Percentiles rank a stretch among this genome's conserved stretches.
Conservation (phyloP, 192 early-diverging fungal species). For the Blastocladiella britannica region DNA sequence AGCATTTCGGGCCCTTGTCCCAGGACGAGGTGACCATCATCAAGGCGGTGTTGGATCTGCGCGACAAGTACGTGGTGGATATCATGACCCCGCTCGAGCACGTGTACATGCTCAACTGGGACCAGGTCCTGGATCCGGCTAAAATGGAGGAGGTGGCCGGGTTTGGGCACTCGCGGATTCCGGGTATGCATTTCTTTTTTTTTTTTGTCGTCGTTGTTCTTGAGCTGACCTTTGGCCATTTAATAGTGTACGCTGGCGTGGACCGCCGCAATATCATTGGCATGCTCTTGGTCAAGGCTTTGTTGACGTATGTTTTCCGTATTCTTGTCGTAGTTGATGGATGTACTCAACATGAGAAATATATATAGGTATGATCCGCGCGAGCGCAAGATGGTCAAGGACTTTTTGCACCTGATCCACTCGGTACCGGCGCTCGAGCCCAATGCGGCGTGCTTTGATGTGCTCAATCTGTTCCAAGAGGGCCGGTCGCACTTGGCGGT, state of each 20-base stretch:
- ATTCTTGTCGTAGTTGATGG: too few relatives aligned
- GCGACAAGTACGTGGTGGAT: conserved; percentile 39
- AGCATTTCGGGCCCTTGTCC: conserved; percentile 38
- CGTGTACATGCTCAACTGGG: conserved; percentile 41
- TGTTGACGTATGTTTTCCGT: too few relatives aligned
- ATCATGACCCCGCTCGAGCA: conserved; percentile 53
- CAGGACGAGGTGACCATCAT: conserved; percentile 64
- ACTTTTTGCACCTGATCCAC: not conserved
- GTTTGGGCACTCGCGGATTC: conserved; percentile 55
- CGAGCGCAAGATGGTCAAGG: not conserved
- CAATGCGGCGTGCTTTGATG: not conserved
- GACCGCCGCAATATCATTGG: not conserved
- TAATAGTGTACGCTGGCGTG: not conserved
- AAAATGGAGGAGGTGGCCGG: conserved; percentile 36
- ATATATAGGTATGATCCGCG: not conserved
- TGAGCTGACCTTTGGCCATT: too few relatives aligned
- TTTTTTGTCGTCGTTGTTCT: too few relatives aligned
- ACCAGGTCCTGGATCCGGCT: conserved; percentile 31
- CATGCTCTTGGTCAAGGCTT: not conserved
- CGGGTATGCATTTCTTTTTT: too few relatives aligned
- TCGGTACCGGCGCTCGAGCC: not conserved
- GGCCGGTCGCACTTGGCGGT: conserved; percentile 3
- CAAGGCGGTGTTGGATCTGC: conserved; percentile 49
- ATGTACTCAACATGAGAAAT: too few relatives aligned
- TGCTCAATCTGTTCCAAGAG: conserved; percentile 1